phyloP scores from a whole-genome alignment of 202 grass and related monocot species.

The Digitaria exilis region DNA sequence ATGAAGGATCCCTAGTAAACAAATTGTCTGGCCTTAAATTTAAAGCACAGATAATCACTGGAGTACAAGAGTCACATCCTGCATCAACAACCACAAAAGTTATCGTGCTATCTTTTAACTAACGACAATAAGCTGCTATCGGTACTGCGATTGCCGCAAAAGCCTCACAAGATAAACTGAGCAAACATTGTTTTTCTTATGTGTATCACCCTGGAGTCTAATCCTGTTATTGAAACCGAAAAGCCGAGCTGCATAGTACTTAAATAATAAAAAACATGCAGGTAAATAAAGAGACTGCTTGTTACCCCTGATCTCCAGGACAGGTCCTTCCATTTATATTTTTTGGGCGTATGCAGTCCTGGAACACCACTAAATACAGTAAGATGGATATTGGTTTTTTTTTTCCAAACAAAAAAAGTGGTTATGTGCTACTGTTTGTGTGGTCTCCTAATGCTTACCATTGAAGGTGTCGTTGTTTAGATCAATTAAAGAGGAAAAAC shows the following conservation, averaged over 20 bases:
- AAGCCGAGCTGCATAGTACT: background rate
- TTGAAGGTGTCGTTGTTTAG: slow-evolving; percentile 27
- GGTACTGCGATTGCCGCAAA: background rate
- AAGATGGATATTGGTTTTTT: slow-evolving; percentile 4
- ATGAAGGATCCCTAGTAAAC: background rate
- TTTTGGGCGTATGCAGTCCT: slow-evolving; percentile 29
- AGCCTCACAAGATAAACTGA: background rate
- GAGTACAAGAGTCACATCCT: background rate
- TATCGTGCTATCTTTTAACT: background rate
- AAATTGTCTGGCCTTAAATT: background rate
- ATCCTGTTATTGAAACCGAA: background rate
- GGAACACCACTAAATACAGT: slow-evolving; percentile 9
- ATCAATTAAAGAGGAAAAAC: slow-evolving; percentile 33
- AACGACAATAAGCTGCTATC: background rate
- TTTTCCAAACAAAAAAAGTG: background rate
- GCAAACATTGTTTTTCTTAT: background rate
- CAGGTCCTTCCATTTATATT: slow-evolving; percentile 36
- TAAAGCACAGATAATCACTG: background rate
- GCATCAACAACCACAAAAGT: background rate
- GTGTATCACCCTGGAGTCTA: background rate
- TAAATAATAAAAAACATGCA: background rate
- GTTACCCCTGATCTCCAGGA: slow-evolving; percentile 23
- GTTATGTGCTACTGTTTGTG: background rate
- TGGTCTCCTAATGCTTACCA: slow-evolving; percentile 10
- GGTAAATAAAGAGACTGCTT: background rate